A percentile compares a stretch with the other conserved stretches of the same genome.
These are phyloP conservation scores for Glycine tomentella DNA, from an alignment of 306 rosid genomes.

Conservation along the genomic window DNA sequence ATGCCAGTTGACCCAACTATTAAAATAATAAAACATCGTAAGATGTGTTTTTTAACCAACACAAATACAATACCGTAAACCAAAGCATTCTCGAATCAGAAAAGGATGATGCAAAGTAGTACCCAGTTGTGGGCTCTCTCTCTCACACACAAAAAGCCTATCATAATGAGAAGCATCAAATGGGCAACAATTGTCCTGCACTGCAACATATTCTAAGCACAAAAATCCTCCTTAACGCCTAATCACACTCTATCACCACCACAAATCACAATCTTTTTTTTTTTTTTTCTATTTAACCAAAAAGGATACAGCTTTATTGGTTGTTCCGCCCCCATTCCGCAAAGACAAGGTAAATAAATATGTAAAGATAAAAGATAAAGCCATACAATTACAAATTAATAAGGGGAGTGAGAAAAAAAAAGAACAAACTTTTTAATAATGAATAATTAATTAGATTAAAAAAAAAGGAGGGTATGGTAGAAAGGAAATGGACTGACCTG, in stretches of 20 bases:
- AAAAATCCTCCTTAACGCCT: background rate
- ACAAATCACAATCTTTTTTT: background rate
- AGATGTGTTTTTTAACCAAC: background rate
- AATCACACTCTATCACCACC: conserved; percentile 1
- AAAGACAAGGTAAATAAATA: background rate
- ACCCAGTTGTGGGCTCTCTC: conserved; percentile 8
- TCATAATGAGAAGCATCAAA: conserved; percentile 4
- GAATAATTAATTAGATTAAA: background rate
- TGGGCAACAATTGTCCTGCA: background rate
- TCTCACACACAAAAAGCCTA: background rate
- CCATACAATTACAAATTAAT: background rate
- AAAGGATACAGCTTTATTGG: conserved; percentile 15
- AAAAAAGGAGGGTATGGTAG: background rate
- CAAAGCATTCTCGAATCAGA: conserved; percentile 30
- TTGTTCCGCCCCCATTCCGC: conserved; percentile 33
- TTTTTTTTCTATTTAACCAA: background rate
- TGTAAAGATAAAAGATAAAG: background rate
- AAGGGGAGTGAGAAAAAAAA: background rate
- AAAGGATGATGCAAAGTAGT: background rate
- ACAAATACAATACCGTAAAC: conserved; percentile 13
- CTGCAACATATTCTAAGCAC: conserved; percentile 10
- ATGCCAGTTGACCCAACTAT: conserved; percentile 11
- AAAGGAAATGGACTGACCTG: conserved; percentile 56
- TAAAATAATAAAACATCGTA: conserved; percentile 4
- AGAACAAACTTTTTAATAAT: background rate